Conservation (phyloP, 257 asterid genomes). For the Linaria vulgaris region DNA sequence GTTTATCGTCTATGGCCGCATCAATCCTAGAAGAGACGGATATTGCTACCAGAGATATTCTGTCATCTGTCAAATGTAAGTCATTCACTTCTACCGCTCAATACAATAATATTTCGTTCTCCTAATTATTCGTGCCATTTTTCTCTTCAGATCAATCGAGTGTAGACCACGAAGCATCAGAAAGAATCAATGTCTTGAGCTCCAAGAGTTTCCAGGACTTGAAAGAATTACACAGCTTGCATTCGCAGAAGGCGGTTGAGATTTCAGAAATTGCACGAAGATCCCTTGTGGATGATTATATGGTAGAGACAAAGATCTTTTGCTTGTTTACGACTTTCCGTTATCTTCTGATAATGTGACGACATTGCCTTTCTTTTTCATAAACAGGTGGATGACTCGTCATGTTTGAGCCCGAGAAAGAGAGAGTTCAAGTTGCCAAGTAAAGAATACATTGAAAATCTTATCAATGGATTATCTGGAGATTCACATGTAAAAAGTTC, state of each 20-base stretch:
- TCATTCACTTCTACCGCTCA: background rate
- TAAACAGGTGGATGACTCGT: slow-evolving; percentile 40
- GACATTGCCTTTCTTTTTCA: background rate
- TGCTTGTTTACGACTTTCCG: background rate
- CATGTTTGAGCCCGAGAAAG: slow-evolving; percentile 31
- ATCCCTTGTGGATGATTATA: slow-evolving; percentile 48
- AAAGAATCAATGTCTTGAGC: slow-evolving; percentile 26
- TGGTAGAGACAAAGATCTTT: slow-evolving; percentile 31
- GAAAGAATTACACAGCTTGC: slow-evolving; percentile 31
- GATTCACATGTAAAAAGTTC: slow-evolving; percentile 27
- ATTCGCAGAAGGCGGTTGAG: slow-evolving; percentile 33
- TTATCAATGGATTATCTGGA: slow-evolving; percentile 27
- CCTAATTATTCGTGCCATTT: background rate
- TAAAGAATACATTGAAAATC: slow-evolving; percentile 36
- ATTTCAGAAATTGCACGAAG: slow-evolving; percentile 41
- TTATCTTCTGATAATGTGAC: background rate
- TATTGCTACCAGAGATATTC: slow-evolving; percentile 26
- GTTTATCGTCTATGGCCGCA: slow-evolving; percentile 33
- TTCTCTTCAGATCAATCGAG: slow-evolving; percentile 32
- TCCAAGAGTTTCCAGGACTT: slow-evolving; percentile 28
- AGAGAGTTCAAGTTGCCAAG: slow-evolving; percentile 35
- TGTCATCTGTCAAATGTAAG: slow-evolving; percentile 37
- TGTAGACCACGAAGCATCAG: slow-evolving; percentile 37
- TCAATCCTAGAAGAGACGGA: slow-evolving; percentile 39
- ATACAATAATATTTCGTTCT: background rate